Evolutionary conservation across 1,284 basidiomycete genomes (phyloP), one percentile per base, ranked within the genome.

Genomic region (Microbotryomycetes sp.): DNA sequence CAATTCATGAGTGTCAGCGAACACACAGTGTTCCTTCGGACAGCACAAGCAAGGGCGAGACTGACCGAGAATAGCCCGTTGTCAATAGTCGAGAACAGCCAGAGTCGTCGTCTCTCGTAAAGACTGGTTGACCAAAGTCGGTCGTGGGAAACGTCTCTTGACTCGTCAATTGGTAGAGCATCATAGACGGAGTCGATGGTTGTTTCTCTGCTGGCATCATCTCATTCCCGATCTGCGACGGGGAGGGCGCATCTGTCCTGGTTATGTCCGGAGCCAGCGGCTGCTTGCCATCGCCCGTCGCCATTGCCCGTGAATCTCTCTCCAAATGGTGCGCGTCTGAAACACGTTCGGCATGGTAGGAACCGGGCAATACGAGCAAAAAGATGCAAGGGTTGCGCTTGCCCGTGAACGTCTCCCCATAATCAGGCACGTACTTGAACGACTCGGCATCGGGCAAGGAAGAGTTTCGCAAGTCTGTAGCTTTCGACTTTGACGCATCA

Each of bases 331-430:
- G 18, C 16, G 45, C 4, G 1, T 23, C 4, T 46, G 46, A 26
- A 18, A 24, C 16, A 13, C 54, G 24, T 7, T 28, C 23, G 6
- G 29, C 29, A 48, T 53, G 48, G 1, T 50, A 24, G 21, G 57
- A 56, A 9, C 1, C 16, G 23, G 57, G 30, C 2, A 61, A 54
- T 46, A 59, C 50, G 54, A 70, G 50, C 9, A 70, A 53, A 56
- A 67, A 70, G 1, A 69, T 24, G 11, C 52, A 61, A 24, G 69
- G 65, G 5, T 58, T 45, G 28, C 50, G 51, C 49, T 66, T 59
- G 28, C 53, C 63, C 2, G 55, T 61, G 52, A 70, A 60, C 4
- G 59, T 63, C 52, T 70, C 69, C 9, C 69, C 69, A 46, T 62
- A 69, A 51, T 69, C 64, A 27, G 67, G 61, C 7, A 50, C 51